Base-by-base conservation (phyloP, 257 asterid genomes). In the Scutellaria baicalensis region DNA sequence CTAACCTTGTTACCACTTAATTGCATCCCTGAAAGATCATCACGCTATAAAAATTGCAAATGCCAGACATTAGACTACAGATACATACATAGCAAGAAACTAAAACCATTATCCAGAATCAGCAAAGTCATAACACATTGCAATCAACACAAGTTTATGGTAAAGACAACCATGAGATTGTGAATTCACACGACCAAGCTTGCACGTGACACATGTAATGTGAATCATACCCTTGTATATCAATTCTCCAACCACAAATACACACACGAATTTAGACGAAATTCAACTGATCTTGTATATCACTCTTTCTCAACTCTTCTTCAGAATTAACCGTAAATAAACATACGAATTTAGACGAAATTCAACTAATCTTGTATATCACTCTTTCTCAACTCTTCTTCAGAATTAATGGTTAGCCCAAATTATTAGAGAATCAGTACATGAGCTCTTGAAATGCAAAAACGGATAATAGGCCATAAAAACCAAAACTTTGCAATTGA, bases 1-100 rank as follows among this genome's bases (percentile, higher is more conserved):
- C 99, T 80, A 57, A 91, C 95, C 90, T 93, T 93, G 87, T 93
- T 93, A 74, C 99, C 99, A 80, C 99, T 93, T 78, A 93, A 69
- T 78, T 91, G 96, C 97, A 93, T 89, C 62, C 99, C 99, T 45
- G 99, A 87, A 64, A 94, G 88, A 86, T 91, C 97, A 79, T 94
- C 99, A 16, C 99, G 96, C 99, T 90, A 74, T 23, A 60, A 54
- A 77, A 69, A 76, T 66, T 21, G 78, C 71, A 78, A 75, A 77
- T 59, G 33, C 27, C 70, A 66, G 57, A 33, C 38, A 68, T 89
- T 71, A 78, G 83, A 64, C 42, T 13, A 38, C 55, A 73, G 66
- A 43, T 49, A 18, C 43, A 20, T 59, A 33, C 10, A 35, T 14
- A 8, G 33, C 43, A 21, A 49, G 7, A 20, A 23, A 49, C 48